These are phyloP conservation scores for Saccharomycopsis schoenii DNA, from an alignment of 805 yeast species.

Conservation along the genomic window DNA sequence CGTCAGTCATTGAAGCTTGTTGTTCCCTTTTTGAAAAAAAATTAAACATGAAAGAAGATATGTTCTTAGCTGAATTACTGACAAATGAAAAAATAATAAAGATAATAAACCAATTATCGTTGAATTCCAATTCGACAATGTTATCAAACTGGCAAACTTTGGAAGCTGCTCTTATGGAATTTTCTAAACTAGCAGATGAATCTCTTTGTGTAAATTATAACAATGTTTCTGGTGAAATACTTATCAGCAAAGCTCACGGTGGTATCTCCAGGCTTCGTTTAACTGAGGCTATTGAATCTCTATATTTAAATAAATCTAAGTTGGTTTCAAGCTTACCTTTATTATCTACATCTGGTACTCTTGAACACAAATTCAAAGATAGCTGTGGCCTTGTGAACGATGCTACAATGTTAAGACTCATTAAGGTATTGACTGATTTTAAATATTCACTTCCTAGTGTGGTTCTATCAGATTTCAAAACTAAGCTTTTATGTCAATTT, in stretches of 20 bases:
- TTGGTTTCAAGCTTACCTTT: constrained; percentile 22
- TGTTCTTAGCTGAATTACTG: constrained; percentile 21
- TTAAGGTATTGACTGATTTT: constrained; percentile 32
- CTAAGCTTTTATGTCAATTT: constrained; percentile 25
- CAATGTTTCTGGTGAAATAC: not conserved
- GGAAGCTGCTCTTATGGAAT: constrained; percentile 62
- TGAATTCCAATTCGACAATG: constrained; percentile 28
- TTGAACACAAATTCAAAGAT: constrained; percentile 24
- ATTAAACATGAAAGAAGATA: constrained; percentile 22
- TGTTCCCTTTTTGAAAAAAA: constrained; percentile 41
- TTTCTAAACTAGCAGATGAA: constrained; percentile 32
- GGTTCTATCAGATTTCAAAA: constrained; percentile 26
- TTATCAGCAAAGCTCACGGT: constrained; percentile 27
- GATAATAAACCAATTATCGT: constrained; percentile 28
- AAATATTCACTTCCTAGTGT: constrained; percentile 30
- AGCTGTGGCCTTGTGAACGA: constrained; percentile 21
- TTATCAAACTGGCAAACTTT: constrained; percentile 57
- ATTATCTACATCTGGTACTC: constrained; percentile 12
- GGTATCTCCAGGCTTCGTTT: constrained; percentile 27
- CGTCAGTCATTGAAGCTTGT: constrained; percentile 41
- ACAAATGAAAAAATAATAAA: constrained; percentile 28
- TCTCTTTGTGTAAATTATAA: constrained; percentile 39
- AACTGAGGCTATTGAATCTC: constrained; percentile 27
- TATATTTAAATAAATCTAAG: constrained; percentile 26
- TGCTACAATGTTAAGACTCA: constrained; percentile 23